Percentiles rank a stretch among this genome's conserved stretches.
Evolutionary conservation across 257 asterid genomes (phyloP).

Genomic region (Salvia rosmarinus): DNA sequence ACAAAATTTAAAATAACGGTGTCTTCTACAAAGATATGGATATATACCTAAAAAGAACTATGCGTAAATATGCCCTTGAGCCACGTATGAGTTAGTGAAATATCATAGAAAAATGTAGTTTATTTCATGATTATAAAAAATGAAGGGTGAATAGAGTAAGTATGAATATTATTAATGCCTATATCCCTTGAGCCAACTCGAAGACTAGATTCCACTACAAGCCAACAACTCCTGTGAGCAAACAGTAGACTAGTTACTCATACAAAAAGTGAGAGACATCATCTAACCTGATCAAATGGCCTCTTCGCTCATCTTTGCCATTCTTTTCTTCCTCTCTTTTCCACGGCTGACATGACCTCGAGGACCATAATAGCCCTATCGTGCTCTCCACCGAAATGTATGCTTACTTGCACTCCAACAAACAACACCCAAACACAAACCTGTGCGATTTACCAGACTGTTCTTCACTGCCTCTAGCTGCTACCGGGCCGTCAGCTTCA

Average conservation of each 20-base stretch:
- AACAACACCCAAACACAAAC: constrained; percentile 12
- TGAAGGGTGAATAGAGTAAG: not conserved
- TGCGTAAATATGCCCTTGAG: too few relatives aligned
- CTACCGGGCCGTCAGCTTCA: constrained; percentile 29
- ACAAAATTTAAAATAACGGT: too few relatives aligned
- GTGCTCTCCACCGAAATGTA: constrained; percentile 38
- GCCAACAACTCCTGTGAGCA: constrained; percentile 40
- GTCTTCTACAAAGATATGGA: too few relatives aligned
- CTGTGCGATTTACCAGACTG: constrained; percentile 28
- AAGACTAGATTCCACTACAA: constrained; percentile 17
- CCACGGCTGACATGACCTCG: constrained; percentile 28
- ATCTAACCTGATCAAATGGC: constrained; percentile 28
- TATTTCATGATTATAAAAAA: too few relatives aligned
- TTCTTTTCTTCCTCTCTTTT: constrained; percentile 31
- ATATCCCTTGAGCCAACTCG: constrained; percentile 24
- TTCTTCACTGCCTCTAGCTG: constrained; percentile 35
- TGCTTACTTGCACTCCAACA: constrained; percentile 38
- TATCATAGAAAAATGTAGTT: too few relatives aligned
- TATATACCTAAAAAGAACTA: too few relatives aligned
- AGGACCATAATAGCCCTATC: constrained; percentile 24
- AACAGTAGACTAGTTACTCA: not conserved
- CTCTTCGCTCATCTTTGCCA: constrained; percentile 21
- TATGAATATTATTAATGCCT: constrained; percentile 29
- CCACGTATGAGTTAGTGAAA: too few relatives aligned
- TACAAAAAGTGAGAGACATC: not conserved